Evolutionary conservation across 1,284 basidiomycete genomes (phyloP).

Genomic region (Moesziomyces sp.): DNA sequence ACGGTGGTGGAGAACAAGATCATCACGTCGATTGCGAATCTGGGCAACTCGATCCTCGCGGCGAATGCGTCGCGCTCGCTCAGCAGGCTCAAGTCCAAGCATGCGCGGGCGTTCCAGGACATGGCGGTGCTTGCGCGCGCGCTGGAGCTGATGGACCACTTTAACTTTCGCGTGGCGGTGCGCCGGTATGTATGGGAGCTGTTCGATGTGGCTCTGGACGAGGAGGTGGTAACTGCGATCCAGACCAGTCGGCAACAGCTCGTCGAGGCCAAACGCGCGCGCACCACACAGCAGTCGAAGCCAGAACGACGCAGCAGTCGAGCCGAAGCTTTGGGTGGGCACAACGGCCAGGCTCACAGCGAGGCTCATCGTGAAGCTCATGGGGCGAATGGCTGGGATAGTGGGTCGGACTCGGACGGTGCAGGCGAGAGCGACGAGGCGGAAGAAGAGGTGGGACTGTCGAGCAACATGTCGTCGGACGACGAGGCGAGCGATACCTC

Average conservation of each 20-base stretch:
- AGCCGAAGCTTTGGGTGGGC: no score
- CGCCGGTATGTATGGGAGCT: constrained; percentile 91
- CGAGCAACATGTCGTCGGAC: constrained; percentile 40
- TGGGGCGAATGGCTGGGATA: neutral
- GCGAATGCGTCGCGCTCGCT: constrained; percentile 58
- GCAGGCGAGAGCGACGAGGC: constrained; percentile 14
- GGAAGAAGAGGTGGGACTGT: constrained; percentile 29
- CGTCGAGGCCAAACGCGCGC: constrained; percentile 30
- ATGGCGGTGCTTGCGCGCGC: constrained; percentile 53
- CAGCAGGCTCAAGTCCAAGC: constrained; percentile 71
- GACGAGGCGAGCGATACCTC: constrained; percentile 46
- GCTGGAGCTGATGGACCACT: constrained; percentile 67
- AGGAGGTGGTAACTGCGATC: constrained; percentile 28
- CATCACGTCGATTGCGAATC: constrained; percentile 87
- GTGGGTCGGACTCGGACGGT: neutral
- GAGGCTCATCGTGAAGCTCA: constrained; percentile 8
- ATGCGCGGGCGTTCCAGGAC: constrained; percentile 49
- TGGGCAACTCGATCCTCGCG: constrained; percentile 94
- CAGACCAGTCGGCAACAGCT: constrained; percentile 28
- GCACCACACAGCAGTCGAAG: neutral
- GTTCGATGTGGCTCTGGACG: constrained; percentile 74
- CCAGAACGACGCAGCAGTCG: neutral
- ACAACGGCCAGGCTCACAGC: no score
- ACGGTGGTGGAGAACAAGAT: constrained; percentile 82
- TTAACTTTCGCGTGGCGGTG: constrained; percentile 81